Base-by-base conservation (phyloP, 768 basidiomycete species). In the Crassisporium funariophilum region DNA sequence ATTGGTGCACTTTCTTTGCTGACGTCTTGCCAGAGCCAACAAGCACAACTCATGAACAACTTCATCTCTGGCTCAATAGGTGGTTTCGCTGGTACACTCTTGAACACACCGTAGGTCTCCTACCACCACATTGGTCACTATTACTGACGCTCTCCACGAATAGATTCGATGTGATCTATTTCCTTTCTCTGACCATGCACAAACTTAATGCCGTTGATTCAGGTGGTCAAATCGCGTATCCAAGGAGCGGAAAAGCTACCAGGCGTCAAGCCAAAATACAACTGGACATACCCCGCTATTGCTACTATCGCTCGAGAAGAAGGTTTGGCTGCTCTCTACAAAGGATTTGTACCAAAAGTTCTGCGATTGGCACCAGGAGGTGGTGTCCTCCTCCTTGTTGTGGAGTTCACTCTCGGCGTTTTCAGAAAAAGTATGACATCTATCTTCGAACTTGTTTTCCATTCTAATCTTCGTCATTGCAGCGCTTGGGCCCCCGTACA, bases 161-260 rank as follows among this genome's bases (percentile, higher is more conserved):
- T 52, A 71, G 69, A 40, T 65, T 71, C 36, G 68, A 71, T 47
- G 68, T 69, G 58, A 20, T 61, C 25, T n/a, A 15, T 25, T 20
- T 39, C 16, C 3, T 17, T 40, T 23, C 27, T 17, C n/a, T 21
- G 35, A 17, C 13, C 25, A 5, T 21, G 21, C 1, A 21, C 23
- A 20, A 46, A 22, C 44, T 52, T 41, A 11, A 45, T 22, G 41
- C 25, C 41, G 24, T 23, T 42, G 48, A 24, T 46, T 15, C 54
- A 95, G 88, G 94, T 98, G 52, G 90, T 97, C 50, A 98, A 98
- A 69, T 94, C 93, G 12, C 88, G 95, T 36, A 94, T 98, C 29
- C 97, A 99, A 70, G 84, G 88, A 35, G 68, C 80, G 15, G 71
- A 72, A 33, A 81, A 76, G 53, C 59, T 75, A 21, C 79, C 87